Evolutionary conservation across 2,329 filamentous ascomycete species (phyloP), one percentile per base, ranked within the genome.

Genomic region (Cryphonectria japonica): DNA sequence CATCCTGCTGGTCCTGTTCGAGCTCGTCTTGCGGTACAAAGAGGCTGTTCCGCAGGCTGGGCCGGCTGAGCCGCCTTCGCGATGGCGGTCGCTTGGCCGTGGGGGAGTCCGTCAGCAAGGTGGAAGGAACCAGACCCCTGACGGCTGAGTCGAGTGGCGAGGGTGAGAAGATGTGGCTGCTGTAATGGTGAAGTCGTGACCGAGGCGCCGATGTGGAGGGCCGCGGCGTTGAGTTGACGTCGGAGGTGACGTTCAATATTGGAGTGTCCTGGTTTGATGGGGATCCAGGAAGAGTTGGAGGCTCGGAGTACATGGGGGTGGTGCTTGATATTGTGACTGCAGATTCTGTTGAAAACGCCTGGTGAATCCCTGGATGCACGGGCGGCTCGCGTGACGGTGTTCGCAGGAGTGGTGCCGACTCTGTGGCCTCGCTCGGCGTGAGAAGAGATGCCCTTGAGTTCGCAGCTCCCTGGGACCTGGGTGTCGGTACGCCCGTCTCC

Each of bases 121-220:
- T 86, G 74, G 89, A 87, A 59, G 87, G 85, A 60, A 90, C 85
- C 0, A 88, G 86, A 0, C 86, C 86, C 26, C 83, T 87, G 52
- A 90, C 85, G 1, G 88, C 89, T 0, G 87, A 88, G 1, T 87
- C 88, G 46, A 89, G 82, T 0, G 88, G 88, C 0, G 87, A 89
- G 14, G 88, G 87, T 2, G 87, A 89, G 72, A 89, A 87, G 52
- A 89, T 84, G 2, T 84, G 83, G 43, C 84, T 84, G 39, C 83
- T 79, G 72, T 79, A 83, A 65, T 82, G 80, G 37, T 82, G 80
- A 59, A 81, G 80, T 16, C 78, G 78, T 16, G 80, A 77, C 72
- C 75, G 79, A 73, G 75, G 78, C 34, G 64, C 62, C 73, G 76
- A 78, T 73, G 73, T 75, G 59, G 75, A 77, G 68, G 72, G 77